phyloP scores from a whole-genome alignment of 169 alveolate species.

The Perkinsus chesapeaki region DNA sequence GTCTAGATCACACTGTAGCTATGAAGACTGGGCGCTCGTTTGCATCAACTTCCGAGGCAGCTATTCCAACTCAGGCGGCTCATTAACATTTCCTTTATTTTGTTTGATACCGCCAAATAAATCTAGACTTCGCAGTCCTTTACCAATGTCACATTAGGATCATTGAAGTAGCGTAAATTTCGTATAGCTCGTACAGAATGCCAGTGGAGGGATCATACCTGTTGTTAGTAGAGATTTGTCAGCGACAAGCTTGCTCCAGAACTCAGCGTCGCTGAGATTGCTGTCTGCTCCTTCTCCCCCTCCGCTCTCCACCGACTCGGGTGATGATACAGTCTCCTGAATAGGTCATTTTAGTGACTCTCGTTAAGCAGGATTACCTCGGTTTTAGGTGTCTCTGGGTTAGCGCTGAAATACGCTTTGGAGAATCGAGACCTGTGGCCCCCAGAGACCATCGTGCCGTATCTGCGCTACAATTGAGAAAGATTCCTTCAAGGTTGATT shows the following conservation, averaged over 20 bases:
- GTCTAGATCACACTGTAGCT: too few relatives aligned
- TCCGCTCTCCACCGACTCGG: background rate
- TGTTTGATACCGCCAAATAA: background rate
- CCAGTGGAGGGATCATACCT: too few relatives aligned
- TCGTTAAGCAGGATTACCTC: background rate
- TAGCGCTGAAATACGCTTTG: background rate
- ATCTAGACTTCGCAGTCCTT: background rate
- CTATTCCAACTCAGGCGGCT: too few relatives aligned
- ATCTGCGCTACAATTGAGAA: too few relatives aligned
- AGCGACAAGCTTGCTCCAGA: background rate
- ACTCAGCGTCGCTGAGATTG: background rate
- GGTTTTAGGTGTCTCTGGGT: background rate
- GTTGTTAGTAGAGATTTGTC: background rate
- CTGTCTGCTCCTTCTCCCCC: background rate
- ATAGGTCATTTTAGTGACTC: background rate
- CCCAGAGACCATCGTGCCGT: background rate
- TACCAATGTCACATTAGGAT: too few relatives aligned
- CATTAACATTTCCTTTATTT: too few relatives aligned
- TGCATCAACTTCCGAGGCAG: too few relatives aligned
- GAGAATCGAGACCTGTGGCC: background rate
- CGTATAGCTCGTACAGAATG: too few relatives aligned
- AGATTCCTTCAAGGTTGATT: too few relatives aligned
- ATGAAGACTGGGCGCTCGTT: too few relatives aligned
- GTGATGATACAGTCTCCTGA: background rate
- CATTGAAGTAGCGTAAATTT: too few relatives aligned